Conservation (phyloP, 352 stramenopile species). For the Phytophthora idaei region DNA sequence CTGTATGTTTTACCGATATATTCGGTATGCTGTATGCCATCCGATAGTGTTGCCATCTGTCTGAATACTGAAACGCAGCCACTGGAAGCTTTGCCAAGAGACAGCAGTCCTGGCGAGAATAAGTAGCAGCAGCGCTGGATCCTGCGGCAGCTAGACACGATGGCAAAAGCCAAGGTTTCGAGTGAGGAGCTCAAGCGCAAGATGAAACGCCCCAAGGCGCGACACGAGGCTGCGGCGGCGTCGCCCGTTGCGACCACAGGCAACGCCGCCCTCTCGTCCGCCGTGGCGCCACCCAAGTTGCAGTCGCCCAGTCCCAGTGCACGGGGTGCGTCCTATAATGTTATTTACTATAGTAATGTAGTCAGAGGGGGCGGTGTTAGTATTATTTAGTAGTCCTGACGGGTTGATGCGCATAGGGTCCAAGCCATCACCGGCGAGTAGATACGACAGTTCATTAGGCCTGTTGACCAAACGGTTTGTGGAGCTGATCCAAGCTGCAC, state of each 20-base stretch:
- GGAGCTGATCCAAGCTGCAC: conserved; percentile 90
- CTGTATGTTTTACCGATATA: conserved; percentile 1
- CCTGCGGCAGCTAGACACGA: conserved; percentile 22
- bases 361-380: not conserved
- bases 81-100: conserved; percentile 28
- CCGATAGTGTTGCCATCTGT: conserved; percentile 1
- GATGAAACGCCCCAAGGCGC: conserved; percentile 63
- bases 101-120: conserved; percentile 18
- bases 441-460: conserved; percentile 96
- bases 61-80: conserved; percentile 29
- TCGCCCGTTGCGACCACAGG: conserved; percentile 15
- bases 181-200: conserved; percentile 76
- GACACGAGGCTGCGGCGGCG: conserved; percentile 36
- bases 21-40: conserved; percentile 23
- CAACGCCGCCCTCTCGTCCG: conserved; percentile 19
- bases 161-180: conserved; percentile 65
- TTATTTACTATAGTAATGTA: not conserved
- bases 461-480: conserved; percentile 98
- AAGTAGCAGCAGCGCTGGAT: conserved; percentile 20
- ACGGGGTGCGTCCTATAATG: conserved; percentile 32
- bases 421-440: conserved; percentile 77
- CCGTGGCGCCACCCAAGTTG: conserved; percentile 39
- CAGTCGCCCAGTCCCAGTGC: conserved; percentile 57
- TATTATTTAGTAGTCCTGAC: conserved; percentile 1
- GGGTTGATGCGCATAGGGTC: conserved; percentile 12